Evolutionary conservation across 2,329 filamentous ascomycete species (phyloP), one percentile per base, ranked within the genome.

Genomic region (Venturia effusa): DNA sequence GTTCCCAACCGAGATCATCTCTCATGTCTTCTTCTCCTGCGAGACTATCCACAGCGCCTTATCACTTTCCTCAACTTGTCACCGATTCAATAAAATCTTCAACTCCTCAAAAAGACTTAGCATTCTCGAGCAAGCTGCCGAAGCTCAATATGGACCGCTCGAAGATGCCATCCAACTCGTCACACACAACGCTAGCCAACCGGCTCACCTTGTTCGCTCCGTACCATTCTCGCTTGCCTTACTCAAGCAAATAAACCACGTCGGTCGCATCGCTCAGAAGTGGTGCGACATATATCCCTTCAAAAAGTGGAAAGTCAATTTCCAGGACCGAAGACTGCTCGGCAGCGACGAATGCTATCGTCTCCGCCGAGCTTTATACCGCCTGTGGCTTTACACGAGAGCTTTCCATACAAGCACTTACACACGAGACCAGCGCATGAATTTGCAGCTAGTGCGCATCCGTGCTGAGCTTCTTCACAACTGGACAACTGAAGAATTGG

Each of bases 281-380:
- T 86, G 83, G 80, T 81, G 81, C 68, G 76, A 78, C n/a, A 78
- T 86, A n/a, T 87, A 85, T 68, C 83, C 83, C 0, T 77, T 82
- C 70, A 84, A 84, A 72, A 85, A 84, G 70, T 87, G 84, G 84
- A 84, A 84, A 68, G 69, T 75, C 64, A 79, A 84, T 67, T 85
- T 77, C 66, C 79, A 81, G 64, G 75, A 80, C 64, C 80, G 84
- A 11, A 81, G 84, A 11, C 76, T 82, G 2, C 73, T 87, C 59
- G 79, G 76, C 0, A 66, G 67, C 41, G 66, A 74, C 1, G 84
- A 87, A 69, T 77, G 79, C 3, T 80, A 78, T 61, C 74, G 75
- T 6, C 69, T 86, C 13, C 79, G 84, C 13, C 78, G 83, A 48
- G 84, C 84, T 11, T 73, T 85, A 11, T 87, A 86, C 69, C 79